These are phyloP conservation scores for Miscanthus lutarioriparius DNA, from an alignment of 176 grass and related monocot species.

Conservation along the genomic window DNA sequence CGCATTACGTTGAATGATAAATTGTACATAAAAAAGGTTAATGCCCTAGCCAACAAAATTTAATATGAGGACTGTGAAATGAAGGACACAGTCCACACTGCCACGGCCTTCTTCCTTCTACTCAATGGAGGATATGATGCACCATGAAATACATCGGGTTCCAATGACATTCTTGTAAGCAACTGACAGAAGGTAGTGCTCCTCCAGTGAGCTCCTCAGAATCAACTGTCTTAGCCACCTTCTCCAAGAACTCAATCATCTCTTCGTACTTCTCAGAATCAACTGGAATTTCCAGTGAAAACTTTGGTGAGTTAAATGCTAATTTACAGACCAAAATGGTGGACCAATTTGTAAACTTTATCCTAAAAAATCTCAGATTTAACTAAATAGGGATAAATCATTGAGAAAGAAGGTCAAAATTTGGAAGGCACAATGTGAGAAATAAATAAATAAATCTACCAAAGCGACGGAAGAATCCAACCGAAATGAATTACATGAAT, in stretches of 20 bases:
- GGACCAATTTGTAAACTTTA: not conserved
- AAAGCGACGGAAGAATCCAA: not conserved
- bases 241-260: slow-evolving; percentile 62
- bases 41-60: slow-evolving; percentile 1
- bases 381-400: not conserved
- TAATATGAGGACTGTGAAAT: not conserved
- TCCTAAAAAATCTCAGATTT: not conserved
- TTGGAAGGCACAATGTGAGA: not conserved
- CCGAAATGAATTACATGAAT: not conserved
- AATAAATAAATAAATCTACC: not conserved
- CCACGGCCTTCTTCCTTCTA: slow-evolving; percentile 45
- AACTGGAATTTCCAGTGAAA: slow-evolving; percentile 4
- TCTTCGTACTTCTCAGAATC: slow-evolving; percentile 49
- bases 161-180: slow-evolving; percentile 61
- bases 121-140: slow-evolving; percentile 59
- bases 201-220: slow-evolving; percentile 47
- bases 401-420: not conserved
- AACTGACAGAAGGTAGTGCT: slow-evolving; percentile 53
- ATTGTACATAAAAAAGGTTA: not conserved
- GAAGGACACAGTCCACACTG: slow-evolving; percentile 29
- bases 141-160: slow-evolving; percentile 40
- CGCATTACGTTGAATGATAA: too few species aligned
- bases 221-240: slow-evolving; percentile 39
- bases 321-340: too few species aligned
- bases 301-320: too few species aligned